These are phyloP conservation scores for Pseudogymnoascus sp. DNA, from an alignment of 2,329 filamentous ascomycete genomes.

Conservation along the genomic window DNA sequence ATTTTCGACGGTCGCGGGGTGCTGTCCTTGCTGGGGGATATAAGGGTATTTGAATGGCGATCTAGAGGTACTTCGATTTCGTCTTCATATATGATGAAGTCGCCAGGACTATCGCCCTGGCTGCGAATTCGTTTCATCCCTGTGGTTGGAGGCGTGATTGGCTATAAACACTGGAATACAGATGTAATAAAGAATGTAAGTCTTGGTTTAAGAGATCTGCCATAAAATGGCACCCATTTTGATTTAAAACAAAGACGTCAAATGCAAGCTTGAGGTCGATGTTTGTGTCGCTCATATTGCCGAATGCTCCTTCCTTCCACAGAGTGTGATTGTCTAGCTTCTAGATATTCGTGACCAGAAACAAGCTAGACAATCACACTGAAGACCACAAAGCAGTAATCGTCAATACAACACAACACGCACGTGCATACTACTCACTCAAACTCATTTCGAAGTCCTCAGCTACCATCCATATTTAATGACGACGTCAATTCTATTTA, in stretches of 20 bases:
- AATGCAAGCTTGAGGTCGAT: background rate
- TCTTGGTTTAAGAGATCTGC: background rate
- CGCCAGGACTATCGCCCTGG: conserved; percentile 11
- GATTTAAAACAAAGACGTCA: background rate
- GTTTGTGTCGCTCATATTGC: background rate
- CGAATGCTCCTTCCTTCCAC: background rate
- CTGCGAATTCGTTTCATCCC: conserved; percentile 22
- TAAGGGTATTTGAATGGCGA: background rate
- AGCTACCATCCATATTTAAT: background rate
- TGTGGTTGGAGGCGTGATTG: background rate
- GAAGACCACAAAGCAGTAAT: background rate
- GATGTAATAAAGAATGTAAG: background rate
- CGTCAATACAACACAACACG: background rate
- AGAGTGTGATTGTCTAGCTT: background rate
- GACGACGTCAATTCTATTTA: background rate
- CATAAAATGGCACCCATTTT: conserved; percentile 3
- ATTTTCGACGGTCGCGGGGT: conserved; percentile 31
- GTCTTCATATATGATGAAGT: conserved; percentile 14
- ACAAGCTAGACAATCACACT: background rate
- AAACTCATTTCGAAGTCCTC: background rate
- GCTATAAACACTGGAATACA: background rate
- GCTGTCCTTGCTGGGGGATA: conserved; percentile 19
- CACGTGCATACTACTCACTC: background rate
- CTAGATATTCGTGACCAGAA: background rate
- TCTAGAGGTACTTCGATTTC: conserved; percentile 10